Evolutionary conservation across 164 flowering plant species (phyloP).

Genomic region (Taxillus chinensis): DNA sequence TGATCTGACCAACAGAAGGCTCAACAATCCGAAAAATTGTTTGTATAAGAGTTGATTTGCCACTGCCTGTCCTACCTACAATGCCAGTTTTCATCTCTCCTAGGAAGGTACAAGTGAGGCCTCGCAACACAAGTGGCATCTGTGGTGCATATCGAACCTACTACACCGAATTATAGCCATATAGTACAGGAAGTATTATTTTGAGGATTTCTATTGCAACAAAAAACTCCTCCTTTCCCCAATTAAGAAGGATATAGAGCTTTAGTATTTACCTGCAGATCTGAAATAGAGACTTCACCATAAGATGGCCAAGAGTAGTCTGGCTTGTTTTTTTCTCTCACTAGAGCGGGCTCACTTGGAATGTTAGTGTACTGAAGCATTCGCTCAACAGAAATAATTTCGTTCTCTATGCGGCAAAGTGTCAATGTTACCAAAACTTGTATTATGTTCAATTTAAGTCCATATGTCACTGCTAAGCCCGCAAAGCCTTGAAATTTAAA

Average conservation of each 20-base stretch:
- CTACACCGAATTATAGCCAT: conserved; percentile 1
- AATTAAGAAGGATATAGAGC: not conserved
- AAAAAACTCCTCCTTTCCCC: no score
- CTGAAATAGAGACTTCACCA: conserved; percentile 15
- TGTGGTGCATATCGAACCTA: conserved; percentile 39
- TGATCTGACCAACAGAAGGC: conserved; percentile 27
- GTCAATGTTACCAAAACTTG: conserved; percentile 25
- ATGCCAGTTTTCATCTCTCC: conserved; percentile 33
- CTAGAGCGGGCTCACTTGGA: conserved; percentile 20
- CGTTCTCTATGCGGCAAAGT: conserved; percentile 37
- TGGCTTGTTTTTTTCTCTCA: conserved; percentile 18
- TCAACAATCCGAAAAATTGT: conserved; percentile 35
- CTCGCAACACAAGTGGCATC: conserved; percentile 31
- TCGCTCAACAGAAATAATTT: conserved; percentile 30
- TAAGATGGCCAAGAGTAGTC: not conserved
- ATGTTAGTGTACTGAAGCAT: not conserved
- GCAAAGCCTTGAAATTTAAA: conserved; percentile 41
- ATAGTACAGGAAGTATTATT: not conserved
- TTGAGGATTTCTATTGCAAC: no score
- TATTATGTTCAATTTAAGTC: conserved; percentile 31
- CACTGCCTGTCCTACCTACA: conserved; percentile 43
- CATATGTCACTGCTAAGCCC: conserved; percentile 45
- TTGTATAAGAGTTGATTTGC: conserved; percentile 38
- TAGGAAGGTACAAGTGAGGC: conserved; percentile 25
- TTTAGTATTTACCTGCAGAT: not conserved